Base-by-base conservation (phyloP, 352 stramenopile species). In the Thalassiosira exigua region DNA sequence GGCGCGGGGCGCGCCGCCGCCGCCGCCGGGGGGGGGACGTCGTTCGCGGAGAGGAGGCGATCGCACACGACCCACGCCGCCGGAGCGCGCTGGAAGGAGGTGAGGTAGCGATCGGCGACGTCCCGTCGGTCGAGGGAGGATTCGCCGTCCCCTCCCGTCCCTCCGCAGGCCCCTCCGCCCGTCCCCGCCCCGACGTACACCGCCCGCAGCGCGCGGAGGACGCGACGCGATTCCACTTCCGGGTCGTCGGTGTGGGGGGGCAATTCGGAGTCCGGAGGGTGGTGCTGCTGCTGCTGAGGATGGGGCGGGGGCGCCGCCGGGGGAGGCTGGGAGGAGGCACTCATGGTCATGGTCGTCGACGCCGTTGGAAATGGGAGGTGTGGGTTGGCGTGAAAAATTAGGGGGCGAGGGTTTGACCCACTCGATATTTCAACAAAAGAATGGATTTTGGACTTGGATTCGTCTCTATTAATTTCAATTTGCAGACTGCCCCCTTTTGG, bases 21-120 rank as follows among this genome's bases (percentile, higher is more conserved):
- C n/a, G n/a, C n/a, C n/a, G n/a, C n/a, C n/a, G n/a, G n/a, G n/a
- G n/a, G n/a, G 17, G 36, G 33, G 33, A 2, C 19, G 24, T 48
- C 21, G 42, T n/a, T 4, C 58, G 22, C 36, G 53, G 56, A 77
- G n/a, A 79, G 52, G 48, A 94, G 69, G 17, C 75, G 78, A 84
- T 92, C 84, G 59, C 86, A 92, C 4, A 94, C 78, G 51, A 89
- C 82, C 88, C 88, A 94, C 1, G 84, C 81, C 0, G 89, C 69
- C 41, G 80, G 30, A 0, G 78, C 73, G 1, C 62, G 66, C 62
- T 94, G 88, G 65, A 94, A 94, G 33, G 74, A 85, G 9, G 84
- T 91, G 22, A 94, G 65, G 56, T 92, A 92, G 4, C 79, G 69
- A 74, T 94, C 84, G 12, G 88, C 86, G 2, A 88, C 57, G 60